A percentile compares a stretch with the other conserved stretches of the same genome.
Conservation (phyloP, 495 filamentous ascomycete genomes). For the Usnea hakonensis region DNA sequence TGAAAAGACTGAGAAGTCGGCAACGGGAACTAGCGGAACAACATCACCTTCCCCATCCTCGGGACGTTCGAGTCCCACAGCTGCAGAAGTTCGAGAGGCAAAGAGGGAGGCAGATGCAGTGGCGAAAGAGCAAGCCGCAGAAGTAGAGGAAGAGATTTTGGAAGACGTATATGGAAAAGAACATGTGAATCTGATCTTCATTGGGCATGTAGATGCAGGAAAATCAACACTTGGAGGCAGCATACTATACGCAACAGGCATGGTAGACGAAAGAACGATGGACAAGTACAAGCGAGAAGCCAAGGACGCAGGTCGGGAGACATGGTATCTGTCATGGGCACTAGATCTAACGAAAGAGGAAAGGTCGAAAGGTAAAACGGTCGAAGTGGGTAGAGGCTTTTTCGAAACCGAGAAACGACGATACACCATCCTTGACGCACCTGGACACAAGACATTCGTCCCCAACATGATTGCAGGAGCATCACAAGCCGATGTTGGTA, state of each 20-base stretch:
- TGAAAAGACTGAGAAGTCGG: slow-evolving; percentile 62
- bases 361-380: slow-evolving; percentile 93
- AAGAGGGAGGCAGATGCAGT: slow-evolving; percentile 75
- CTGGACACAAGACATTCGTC: slow-evolving; percentile 93
- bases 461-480: slow-evolving; percentile 96
- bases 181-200: slow-evolving; percentile 96
- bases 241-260: slow-evolving; percentile 87
- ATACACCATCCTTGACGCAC: slow-evolving; percentile 94
- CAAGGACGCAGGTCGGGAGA: slow-evolving; percentile 90
- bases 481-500: slow-evolving; percentile 91
- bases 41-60: slow-evolving; percentile 71
- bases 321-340: slow-evolving; percentile 98
- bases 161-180: slow-evolving; percentile 98
- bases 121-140: slow-evolving; percentile 74
- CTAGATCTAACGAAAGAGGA: slow-evolving; percentile 95
- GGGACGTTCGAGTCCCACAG: slow-evolving; percentile 64
- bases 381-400: slow-evolving; percentile 92
- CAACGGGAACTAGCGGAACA: slow-evolving; percentile 52
- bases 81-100: slow-evolving; percentile 39
- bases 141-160: slow-evolving; percentile 83
- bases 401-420: slow-evolving; percentile 85
- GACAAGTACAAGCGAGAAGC: slow-evolving; percentile 97
- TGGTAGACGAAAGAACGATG: slow-evolving; percentile 97
- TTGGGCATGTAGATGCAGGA: slow-evolving; percentile 95
- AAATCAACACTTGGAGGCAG: slow-evolving; percentile 92